Conservation (phyloP, 306 rosid species). For the Albizia julibrissin region DNA sequence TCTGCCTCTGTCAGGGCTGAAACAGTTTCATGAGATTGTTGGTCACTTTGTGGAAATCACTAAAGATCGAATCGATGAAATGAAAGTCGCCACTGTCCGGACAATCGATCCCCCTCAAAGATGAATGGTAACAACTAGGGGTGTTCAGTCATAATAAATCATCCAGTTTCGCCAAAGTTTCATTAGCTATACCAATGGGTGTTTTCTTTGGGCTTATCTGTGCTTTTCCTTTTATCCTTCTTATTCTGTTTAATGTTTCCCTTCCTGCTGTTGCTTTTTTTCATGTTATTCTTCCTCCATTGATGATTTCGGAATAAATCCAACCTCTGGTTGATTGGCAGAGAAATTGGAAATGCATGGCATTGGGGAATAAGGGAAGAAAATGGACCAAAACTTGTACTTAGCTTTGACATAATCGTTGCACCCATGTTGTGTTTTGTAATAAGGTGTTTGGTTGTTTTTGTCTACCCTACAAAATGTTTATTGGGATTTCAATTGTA, state of each 20-base stretch:
- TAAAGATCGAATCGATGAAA: slow-evolving; percentile 91
- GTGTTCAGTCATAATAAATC: slow-evolving; percentile 44
- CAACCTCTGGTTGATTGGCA: slow-evolving; percentile 57
- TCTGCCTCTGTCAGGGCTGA: slow-evolving; percentile 96
- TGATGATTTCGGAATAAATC: slow-evolving; percentile 67
- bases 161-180: slow-evolving; percentile 48
- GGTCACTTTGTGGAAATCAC: slow-evolving; percentile 99
- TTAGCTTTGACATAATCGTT: slow-evolving; percentile 55
- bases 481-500: neutral
- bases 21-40: slow-evolving; percentile 93
- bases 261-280: slow-evolving; percentile 30
- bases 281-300: slow-evolving; percentile 53
- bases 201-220: slow-evolving; percentile 36
- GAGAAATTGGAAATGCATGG: slow-evolving; percentile 54
- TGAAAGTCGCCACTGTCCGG: slow-evolving; percentile 92
- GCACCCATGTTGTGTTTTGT: slow-evolving; percentile 45
- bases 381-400: slow-evolving; percentile 43
- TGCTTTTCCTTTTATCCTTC: slow-evolving; percentile 33
- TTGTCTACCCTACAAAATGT: neutral
- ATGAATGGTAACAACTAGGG: slow-evolving; percentile 47
- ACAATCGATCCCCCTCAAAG: slow-evolving; percentile 95
- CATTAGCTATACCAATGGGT: slow-evolving; percentile 51
- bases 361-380: slow-evolving; percentile 57
- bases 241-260: neutral
- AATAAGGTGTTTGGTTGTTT: slow-evolving; percentile 49